A percentile compares a stretch with the other conserved stretches of the same genome.
phyloP scores from a whole-genome alignment of 2,329 filamentous ascomycete species.

The Pleomassaria siparia region DNA sequence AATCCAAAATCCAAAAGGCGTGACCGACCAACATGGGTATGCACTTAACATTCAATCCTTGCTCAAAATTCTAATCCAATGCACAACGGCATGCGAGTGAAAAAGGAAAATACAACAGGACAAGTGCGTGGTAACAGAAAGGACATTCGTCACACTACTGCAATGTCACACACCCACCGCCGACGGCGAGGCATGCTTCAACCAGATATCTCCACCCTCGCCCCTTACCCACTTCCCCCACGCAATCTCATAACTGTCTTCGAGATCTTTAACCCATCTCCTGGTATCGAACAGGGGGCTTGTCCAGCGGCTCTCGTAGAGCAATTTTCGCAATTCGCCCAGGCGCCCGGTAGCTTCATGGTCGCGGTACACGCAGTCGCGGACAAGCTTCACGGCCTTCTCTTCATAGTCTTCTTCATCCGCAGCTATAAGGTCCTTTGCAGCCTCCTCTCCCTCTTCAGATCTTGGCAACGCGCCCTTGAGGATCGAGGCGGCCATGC shows the following conservation, averaged over 20 bases:
- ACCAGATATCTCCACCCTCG: constrained; percentile 89
- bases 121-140: not conserved
- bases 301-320: constrained; percentile 82
- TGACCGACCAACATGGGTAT: no score
- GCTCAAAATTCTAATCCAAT: no score
- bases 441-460: constrained; percentile 66
- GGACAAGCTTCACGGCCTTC: constrained; percentile 44
- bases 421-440: constrained; percentile 72
- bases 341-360: constrained; percentile 52
- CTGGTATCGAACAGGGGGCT: constrained; percentile 89
- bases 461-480: constrained; percentile 80
- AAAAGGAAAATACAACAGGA: not conserved
- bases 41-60: no score
- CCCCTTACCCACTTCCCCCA: constrained; percentile 87
- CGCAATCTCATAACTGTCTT: constrained; percentile 82
- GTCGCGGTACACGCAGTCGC: constrained; percentile 34
- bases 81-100: no score
- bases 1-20: no score
- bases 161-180: not conserved
- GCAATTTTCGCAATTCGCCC: constrained; percentile 73
- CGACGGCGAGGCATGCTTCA: constrained; percentile 41
- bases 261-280: constrained; percentile 87
- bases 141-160: no score
- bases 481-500: constrained; percentile 95
- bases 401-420: constrained; percentile 85